phyloP scores from a whole-genome alignment of 2,329 filamentous ascomycete species.

The Botryotinia calthae region DNA sequence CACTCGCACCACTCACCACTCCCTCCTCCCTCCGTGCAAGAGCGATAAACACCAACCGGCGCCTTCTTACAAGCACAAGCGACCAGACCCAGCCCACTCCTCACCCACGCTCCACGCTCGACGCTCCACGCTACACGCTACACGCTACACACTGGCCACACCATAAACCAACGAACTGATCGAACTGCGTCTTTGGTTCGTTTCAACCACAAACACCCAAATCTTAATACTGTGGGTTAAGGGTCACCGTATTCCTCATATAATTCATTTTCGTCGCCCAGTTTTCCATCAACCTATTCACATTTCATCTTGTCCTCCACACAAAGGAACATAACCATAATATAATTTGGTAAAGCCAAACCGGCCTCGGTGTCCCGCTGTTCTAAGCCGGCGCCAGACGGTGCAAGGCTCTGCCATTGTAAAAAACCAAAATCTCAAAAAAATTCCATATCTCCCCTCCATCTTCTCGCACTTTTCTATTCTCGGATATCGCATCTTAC shows the following conservation, averaged over 20 bases:
- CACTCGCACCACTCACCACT: not conserved
- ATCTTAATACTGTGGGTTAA: not conserved
- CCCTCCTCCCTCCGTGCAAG: not conserved
- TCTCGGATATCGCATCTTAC: constrained; percentile 31
- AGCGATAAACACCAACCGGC: not conserved
- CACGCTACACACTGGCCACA: not conserved
- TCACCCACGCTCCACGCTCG: no score
- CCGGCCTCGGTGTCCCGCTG: constrained; percentile 37
- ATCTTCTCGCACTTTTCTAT: constrained; percentile 26
- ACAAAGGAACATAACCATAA: constrained; percentile 28
- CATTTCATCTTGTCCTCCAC: constrained; percentile 24
- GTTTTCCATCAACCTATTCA: constrained; percentile 21
- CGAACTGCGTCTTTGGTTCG: constrained; percentile 11
- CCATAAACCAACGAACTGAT: constrained; percentile 1
- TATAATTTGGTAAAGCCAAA: constrained; percentile 37
- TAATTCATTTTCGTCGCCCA: constrained; percentile 31
- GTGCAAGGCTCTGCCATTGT: constrained; percentile 38
- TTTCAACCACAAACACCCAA: not conserved
- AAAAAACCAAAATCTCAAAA: not conserved
- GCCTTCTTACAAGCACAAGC: not conserved
- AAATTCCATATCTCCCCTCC: constrained; percentile 23
- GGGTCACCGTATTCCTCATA: constrained; percentile 33
- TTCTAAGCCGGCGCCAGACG: constrained; percentile 39
- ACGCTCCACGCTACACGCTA: no score
- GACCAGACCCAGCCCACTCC: not conserved